These are phyloP conservation scores for Phytophthora chlamydospora DNA, from an alignment of 352 stramenopile species.

Conservation along the genomic window DNA sequence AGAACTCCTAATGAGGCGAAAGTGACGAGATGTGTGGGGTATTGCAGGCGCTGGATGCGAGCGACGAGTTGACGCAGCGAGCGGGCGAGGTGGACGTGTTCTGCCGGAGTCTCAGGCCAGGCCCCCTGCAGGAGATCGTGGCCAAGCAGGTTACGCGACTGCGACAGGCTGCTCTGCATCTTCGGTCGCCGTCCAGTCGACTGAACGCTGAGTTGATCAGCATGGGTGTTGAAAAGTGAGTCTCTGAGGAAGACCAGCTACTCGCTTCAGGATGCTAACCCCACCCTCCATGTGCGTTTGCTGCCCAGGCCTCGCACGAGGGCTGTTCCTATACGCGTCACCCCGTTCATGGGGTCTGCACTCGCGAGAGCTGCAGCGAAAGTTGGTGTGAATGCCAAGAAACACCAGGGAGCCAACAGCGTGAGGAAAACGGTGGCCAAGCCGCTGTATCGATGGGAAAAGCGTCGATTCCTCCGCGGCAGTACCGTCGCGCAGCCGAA, in stretches of 20 bases:
- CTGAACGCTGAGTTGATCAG: constrained; percentile 18
- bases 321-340: constrained; percentile 28
- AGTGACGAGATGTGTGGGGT: not conserved
- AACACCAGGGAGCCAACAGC: constrained; percentile 41
- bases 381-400: constrained; percentile 34
- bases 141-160: constrained; percentile 51
- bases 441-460: constrained; percentile 68
- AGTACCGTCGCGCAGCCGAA: constrained; percentile 25
- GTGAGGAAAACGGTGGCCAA: constrained; percentile 37
- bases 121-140: constrained; percentile 56
- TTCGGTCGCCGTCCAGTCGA: constrained; percentile 30
- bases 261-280: too few relatives aligned
- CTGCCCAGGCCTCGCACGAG: constrained; percentile 26
- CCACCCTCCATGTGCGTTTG: too few relatives aligned
- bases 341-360: constrained; percentile 43
- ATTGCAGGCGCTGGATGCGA: constrained; percentile 42
- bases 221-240: constrained; percentile 22
- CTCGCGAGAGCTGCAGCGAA: constrained; percentile 28
- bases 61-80: constrained; percentile 41
- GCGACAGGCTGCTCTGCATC: constrained; percentile 34
- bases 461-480: constrained; percentile 30
- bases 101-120: constrained; percentile 41
- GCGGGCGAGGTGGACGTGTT: constrained; percentile 57
- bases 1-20: not conserved
- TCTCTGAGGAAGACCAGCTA: not conserved